Evolutionary conservation across 148 eudicot genomes (phyloP).

Genomic region (Salicornia ramosissima): DNA sequence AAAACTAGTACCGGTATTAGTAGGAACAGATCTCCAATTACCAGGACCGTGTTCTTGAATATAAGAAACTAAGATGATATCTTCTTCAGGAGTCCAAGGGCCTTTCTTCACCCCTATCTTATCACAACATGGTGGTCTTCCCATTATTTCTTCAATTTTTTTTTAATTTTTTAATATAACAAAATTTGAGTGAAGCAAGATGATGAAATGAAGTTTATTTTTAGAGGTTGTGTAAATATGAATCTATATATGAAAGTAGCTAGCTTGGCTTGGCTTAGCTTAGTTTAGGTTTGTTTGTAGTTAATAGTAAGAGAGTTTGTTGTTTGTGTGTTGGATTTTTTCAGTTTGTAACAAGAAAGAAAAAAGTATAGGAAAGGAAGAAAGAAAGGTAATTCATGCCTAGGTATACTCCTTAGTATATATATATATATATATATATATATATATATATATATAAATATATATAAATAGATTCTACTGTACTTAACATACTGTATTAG

Average conservation of each 20-base stretch:
- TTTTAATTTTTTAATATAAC: background rate
- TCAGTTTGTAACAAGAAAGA: too few relatives aligned
- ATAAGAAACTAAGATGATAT: constrained; percentile 75
- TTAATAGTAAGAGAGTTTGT: too few relatives aligned
- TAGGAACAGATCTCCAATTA: constrained; percentile 88
- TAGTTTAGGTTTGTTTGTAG: too few relatives aligned
- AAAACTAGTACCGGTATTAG: constrained; percentile 58
- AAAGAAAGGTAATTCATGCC: too few relatives aligned
- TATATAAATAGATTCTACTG: background rate
- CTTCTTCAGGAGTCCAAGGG: constrained; percentile 96
- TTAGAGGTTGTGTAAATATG: too few relatives aligned
- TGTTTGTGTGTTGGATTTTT: too few relatives aligned
- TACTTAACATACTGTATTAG: background rate
- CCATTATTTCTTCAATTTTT: constrained; percentile 36
- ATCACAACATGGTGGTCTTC: constrained; percentile 88
- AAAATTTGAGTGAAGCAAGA: too few relatives aligned
- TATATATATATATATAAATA: constrained; percentile 20
- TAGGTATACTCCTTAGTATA: too few relatives aligned
- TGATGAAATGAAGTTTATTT: too few relatives aligned
- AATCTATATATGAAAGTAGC: too few relatives aligned
- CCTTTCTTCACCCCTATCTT: constrained; percentile 83
- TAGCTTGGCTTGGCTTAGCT: too few relatives aligned
- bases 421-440: constrained; percentile 1
- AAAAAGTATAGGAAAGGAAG: too few relatives aligned
- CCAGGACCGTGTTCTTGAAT: constrained; percentile 89